Percentiles rank a stretch among this genome's conserved stretches.
phyloP scores from a whole-genome alignment of 352 stramenopile genomes.

The Globisporangium takayamanum region DNA sequence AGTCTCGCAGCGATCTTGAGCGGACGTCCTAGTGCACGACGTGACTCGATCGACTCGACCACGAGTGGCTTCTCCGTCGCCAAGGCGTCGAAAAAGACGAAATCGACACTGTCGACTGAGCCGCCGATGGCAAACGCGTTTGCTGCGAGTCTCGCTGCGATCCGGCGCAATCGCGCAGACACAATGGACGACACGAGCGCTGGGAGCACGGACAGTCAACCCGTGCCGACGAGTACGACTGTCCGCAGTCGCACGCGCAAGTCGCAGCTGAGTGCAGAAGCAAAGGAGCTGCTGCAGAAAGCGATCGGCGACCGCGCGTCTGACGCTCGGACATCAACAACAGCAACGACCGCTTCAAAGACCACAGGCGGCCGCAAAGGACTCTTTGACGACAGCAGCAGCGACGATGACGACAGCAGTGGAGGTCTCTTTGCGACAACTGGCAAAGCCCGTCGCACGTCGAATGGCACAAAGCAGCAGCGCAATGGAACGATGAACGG shows the following conservation, averaged over 20 bases:
- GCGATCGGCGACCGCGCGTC: conserved; percentile 25
- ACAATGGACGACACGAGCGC: conserved; percentile 43
- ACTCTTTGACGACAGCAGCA: conserved; percentile 79
- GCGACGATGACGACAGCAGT: conserved; percentile 41
- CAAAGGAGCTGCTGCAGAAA: conserved; percentile 68
- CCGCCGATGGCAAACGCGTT: conserved; percentile 58
- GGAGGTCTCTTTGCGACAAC: conserved; percentile 38
- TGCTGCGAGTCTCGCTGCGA: conserved; percentile 64
- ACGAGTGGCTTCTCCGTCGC: conserved; percentile 24
- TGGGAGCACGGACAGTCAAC: conserved; percentile 15
- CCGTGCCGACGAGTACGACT: conserved; percentile 14
- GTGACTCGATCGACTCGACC: conserved; percentile 53
- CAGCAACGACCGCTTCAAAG: conserved; percentile 21
- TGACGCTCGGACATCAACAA: conserved; percentile 10
- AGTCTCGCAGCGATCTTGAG: conserved; percentile 62
- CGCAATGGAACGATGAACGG: conserved; percentile 2
- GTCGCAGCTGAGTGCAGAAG: conserved; percentile 68
- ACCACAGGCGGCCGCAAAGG: conserved; percentile 36
- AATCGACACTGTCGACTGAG: conserved; percentile 4
- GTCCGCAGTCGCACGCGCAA: conserved; percentile 53
- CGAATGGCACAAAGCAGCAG: conserved; percentile 9
- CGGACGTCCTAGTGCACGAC: conserved; percentile 28
- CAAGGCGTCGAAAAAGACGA: conserved; percentile 20
- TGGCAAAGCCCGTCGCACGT: conserved; percentile 13
- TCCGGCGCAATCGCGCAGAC: conserved; percentile 59